Conservation (phyloP, 495 filamentous ascomycete species). For the Neurospora tetrasperma region DNA sequence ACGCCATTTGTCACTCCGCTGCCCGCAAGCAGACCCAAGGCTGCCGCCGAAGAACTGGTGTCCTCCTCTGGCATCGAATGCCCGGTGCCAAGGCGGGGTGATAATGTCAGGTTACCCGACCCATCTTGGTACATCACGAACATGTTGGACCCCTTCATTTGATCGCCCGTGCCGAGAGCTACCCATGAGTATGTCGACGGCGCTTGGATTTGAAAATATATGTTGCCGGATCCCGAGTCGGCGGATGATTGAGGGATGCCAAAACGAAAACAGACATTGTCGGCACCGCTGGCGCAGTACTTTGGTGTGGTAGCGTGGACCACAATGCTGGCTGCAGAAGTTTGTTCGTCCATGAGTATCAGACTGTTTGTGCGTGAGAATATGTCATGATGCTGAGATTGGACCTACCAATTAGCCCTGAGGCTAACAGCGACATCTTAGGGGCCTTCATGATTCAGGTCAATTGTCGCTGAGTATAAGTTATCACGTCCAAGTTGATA, state of each 20-base stretch:
- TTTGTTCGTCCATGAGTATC: neutral
- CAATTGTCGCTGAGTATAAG: neutral
- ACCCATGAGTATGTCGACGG: constrained; percentile 53
- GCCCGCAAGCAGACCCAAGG: constrained; percentile 47
- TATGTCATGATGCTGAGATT: neutral
- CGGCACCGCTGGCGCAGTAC: constrained; percentile 17
- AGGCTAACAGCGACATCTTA: constrained; percentile 1
- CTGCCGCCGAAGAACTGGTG: constrained; percentile 28
- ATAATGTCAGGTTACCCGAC: constrained; percentile 49
- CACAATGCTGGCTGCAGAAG: neutral
- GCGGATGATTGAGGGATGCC: constrained; percentile 35
- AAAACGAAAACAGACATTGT: constrained; percentile 34
- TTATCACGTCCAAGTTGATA: neutral
- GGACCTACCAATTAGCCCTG: constrained; percentile 14
- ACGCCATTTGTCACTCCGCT: constrained; percentile 42
- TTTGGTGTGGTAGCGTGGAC: constrained; percentile 10
- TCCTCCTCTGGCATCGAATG: constrained; percentile 46
- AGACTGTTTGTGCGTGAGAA: neutral
- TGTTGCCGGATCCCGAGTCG: constrained; percentile 32
- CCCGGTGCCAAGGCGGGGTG: constrained; percentile 46
- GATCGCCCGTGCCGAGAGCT: constrained; percentile 50
- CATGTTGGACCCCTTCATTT: constrained; percentile 56
- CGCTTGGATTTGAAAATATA: constrained; percentile 58
- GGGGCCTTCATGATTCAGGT: constrained; percentile 7
- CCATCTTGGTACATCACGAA: constrained; percentile 58